Evolutionary conservation across 768 basidiomycete species (phyloP), one percentile per base, ranked within the genome.

Genomic region (Candolleomyces eurysporus): DNA sequence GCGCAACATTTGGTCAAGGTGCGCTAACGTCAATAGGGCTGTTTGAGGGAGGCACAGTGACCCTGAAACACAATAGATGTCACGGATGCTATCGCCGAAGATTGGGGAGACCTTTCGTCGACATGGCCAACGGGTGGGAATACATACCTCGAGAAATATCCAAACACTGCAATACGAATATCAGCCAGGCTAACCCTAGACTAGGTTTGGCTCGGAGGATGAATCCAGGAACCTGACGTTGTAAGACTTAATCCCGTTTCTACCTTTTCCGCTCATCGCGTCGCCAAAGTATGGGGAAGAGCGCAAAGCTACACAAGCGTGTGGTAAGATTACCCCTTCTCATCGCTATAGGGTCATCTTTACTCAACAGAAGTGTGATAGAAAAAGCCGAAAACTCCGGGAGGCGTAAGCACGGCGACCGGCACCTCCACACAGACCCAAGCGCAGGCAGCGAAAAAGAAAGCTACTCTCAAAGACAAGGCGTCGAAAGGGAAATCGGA

Each of bases 1-100:
- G 90, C 31, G 97, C 96, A 4, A 89, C 92, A 0, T 97, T 95
- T 66, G 95, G 94, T 4, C 94, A 96, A 82, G 80, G 91, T 87
- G 67, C 26, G 64, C 46, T n/a, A n/a, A n/a, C n/a, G n/a, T n/a
- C n/a, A n/a, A n/a, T n/a, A n/a, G n/a, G n/a, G n/a, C n/a, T n/a
- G n/a, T 32, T 5, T 5, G n/a, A n/a, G n/a, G 32, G 9, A 32
- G 32, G 9, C 32, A 9, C 32, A 4, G 32, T 32, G 9, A 32
- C 32, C 5, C 32, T 32, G 32, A 14, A 31, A 43, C 11, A 31
- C n/a, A 17, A 45, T 61, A 92, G 92, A 87, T 26, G 80, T 93
- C 60, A 92, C 90, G n/a, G 87, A 93, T 66, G 89, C 84, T 1
- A 92, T 94, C 66, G 78, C 84, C 1, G 82, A 84, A 69, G 89